Base-by-base conservation (phyloP, 1,284 basidiomycete species). In the Puccinia brachypodii region DNA sequence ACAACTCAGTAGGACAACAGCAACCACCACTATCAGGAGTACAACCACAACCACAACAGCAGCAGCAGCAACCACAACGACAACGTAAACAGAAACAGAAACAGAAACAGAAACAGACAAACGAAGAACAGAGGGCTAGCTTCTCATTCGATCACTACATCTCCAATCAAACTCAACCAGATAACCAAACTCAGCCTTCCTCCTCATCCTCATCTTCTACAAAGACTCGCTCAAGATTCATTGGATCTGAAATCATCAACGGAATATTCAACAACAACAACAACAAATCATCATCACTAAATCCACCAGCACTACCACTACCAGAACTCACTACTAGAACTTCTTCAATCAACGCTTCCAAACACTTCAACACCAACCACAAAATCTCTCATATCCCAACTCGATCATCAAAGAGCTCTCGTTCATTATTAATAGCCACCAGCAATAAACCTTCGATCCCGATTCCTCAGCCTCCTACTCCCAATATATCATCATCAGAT, bases 121-220 rank as follows among this genome's bases (percentile, higher is more conserved):
- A n/a, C n/a, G n/a, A n/a, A n/a, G n/a, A n/a, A n/a, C n/a, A n/a
- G n/a, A 62, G 58, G 25, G 13, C 58, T n/a, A 62, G 58, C 58
- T 62, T 62, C 58, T 62, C 58, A 62, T 31, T 62, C 28, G 58
- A 62, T 62, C 58, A 62, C 28, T 62, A 62, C 58, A 22, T 62
- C n/a, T n/a, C n/a, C n/a, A n/a, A n/a, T 31, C 13, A 62, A 11
- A 9, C 58, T 62, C 13, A 62, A 62, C 58, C 13, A 62, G 28
- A 62, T 22, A 62, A 62, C 25, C n/a, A n/a, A n/a, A n/a, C n/a
- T n/a, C n/a, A n/a, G n/a, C n/a, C n/a, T n/a, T n/a, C n/a, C n/a
- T n/a, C n/a, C n/a, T n/a, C n/a, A n/a, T n/a, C n/a, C n/a, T n/a
- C n/a, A n/a, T n/a, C n/a, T n/a, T n/a, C n/a, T n/a, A n/a, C n/a